A percentile compares a stretch with the other conserved stretches of the same genome.
These are phyloP conservation scores for Groenewaldozyma tartarivorans DNA, from an alignment of 805 yeast genomes.

Conservation along the genomic window DNA sequence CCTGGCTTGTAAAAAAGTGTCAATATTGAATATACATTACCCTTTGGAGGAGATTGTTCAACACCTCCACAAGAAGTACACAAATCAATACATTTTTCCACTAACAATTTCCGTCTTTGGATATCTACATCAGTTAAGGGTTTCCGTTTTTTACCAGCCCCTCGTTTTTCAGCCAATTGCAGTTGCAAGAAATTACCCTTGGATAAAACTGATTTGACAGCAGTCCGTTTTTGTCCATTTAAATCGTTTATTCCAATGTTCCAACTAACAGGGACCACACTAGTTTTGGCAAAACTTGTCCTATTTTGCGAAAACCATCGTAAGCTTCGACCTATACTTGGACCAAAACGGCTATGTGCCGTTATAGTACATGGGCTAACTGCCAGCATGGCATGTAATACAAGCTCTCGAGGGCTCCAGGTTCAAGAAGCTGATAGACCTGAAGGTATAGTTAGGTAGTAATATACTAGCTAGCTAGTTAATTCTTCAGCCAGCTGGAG, in stretches of 20 bases:
- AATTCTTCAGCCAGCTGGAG: too few relatives aligned
- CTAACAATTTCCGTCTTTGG: constrained; percentile 21
- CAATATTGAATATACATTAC: not conserved
- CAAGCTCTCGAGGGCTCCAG: too few relatives aligned
- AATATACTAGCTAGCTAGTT: too few relatives aligned
- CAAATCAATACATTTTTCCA: constrained; percentile 16
- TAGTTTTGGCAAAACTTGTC: not conserved
- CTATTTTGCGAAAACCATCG: too few relatives aligned
- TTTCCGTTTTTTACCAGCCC: constrained; percentile 4
- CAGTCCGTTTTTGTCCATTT: constrained; percentile 23
- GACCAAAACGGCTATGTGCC: too few relatives aligned
- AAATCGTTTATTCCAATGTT: constrained; percentile 24
- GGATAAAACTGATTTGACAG: constrained; percentile 23
- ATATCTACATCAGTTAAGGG: constrained; percentile 18
- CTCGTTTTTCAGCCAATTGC: constrained; percentile 12
- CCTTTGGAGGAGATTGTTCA: not conserved
- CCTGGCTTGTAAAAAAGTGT: constrained; percentile 1
- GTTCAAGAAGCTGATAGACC: too few relatives aligned
- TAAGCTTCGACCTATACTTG: too few relatives aligned
- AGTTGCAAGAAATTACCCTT: constrained; percentile 23
- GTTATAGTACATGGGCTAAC: too few relatives aligned
- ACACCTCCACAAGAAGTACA: constrained; percentile 16
- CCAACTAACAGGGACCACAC: constrained; percentile 16
- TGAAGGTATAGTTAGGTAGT: too few relatives aligned
- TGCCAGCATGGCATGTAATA: too few relatives aligned